phyloP scores from a whole-genome alignment of 83 land plant species.

The Diphasiastrum complanatum region DNA sequence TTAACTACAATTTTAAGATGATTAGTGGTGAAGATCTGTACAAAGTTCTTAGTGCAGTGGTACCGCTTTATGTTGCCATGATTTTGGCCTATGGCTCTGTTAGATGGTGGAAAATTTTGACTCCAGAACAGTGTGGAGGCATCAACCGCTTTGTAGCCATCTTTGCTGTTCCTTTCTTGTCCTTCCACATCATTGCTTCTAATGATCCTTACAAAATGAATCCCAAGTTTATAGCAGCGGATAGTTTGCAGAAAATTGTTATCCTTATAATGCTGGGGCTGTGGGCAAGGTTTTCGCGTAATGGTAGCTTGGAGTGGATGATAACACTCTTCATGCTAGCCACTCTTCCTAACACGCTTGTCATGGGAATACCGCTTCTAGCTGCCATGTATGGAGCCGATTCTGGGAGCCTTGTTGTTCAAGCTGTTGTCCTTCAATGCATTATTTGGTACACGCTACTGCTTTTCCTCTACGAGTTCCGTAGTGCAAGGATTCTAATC shows the following conservation, averaged over 20 bases:
- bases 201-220: constrained; percentile 46
- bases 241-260: constrained; percentile 34
- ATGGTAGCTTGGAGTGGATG: constrained; percentile 40
- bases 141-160: constrained; percentile 49
- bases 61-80: constrained; percentile 49
- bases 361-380: too few species aligned
- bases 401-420: too few species aligned
- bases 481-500: constrained; percentile 38
- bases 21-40: constrained; percentile 33
- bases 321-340: constrained; percentile 48
- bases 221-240: constrained; percentile 38
- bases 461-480: constrained; percentile 47
- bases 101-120: too few species aligned
- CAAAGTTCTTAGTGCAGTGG: constrained; percentile 37
- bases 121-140: too few species aligned
- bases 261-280: constrained; percentile 23
- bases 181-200: constrained; percentile 42
- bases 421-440: constrained; percentile 43
- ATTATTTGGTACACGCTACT: constrained; percentile 53
- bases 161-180: constrained; percentile 50
- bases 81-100: too few species aligned
- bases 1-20: too few species aligned
- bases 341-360: constrained; percentile 53
- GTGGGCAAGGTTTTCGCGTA: constrained; percentile 21
- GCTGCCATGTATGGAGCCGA: constrained; percentile 46